A percentile compares a stretch with the other conserved stretches of the same genome.
phyloP scores from a whole-genome alignment of 2,329 filamentous ascomycete species.

The Microdochium paspali region DNA sequence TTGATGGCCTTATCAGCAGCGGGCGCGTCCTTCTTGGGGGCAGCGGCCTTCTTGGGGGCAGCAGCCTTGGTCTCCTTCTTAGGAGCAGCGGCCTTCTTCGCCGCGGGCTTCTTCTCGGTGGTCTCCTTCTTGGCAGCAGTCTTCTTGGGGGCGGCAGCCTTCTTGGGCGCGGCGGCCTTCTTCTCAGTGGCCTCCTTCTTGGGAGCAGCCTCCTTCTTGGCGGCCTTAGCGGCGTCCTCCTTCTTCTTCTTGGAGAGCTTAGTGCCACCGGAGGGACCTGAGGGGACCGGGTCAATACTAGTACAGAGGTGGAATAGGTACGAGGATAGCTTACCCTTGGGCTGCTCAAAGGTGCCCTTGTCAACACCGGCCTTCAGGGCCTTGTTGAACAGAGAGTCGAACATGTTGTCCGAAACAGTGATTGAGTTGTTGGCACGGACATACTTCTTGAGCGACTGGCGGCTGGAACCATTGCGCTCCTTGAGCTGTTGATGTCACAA shows the following conservation, averaged over 20 bases:
- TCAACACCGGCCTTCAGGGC: slow-evolving; percentile 69
- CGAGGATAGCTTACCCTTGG: slow-evolving; percentile 65
- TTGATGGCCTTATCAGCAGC: slow-evolving; percentile 1
- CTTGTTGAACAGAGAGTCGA: slow-evolving; percentile 59
- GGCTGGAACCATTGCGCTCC: slow-evolving; percentile 52
- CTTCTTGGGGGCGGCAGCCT: slow-evolving; percentile 36
- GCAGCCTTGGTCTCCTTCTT: slow-evolving; percentile 11
- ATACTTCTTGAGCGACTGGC: slow-evolving; percentile 53
- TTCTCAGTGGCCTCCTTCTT: slow-evolving; percentile 53
- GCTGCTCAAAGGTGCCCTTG: slow-evolving; percentile 78
- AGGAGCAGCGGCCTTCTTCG: slow-evolving; percentile 28
- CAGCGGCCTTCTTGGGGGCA: slow-evolving; percentile 46
- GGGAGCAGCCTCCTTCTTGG: slow-evolving; percentile 41
- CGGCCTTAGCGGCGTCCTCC: slow-evolving; percentile 28
- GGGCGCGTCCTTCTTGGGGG: slow-evolving; percentile 29
- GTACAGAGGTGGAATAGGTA: neutral
- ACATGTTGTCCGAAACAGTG: slow-evolving; percentile 39
- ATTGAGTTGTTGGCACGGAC: slow-evolving; percentile 24
- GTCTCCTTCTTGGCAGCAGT: slow-evolving; percentile 32
- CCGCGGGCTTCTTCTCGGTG: neutral
- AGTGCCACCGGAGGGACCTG: slow-evolving; percentile 77
- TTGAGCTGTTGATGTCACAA: slow-evolving; percentile 36
- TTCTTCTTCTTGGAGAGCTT: slow-evolving; percentile 80
- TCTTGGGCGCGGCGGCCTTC: slow-evolving; percentile 66
- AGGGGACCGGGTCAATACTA: slow-evolving; percentile 10